A percentile compares a stretch with the other conserved stretches of the same genome.
Conservation (phyloP, 805 yeast species). For the Priceomyces medius region DNA sequence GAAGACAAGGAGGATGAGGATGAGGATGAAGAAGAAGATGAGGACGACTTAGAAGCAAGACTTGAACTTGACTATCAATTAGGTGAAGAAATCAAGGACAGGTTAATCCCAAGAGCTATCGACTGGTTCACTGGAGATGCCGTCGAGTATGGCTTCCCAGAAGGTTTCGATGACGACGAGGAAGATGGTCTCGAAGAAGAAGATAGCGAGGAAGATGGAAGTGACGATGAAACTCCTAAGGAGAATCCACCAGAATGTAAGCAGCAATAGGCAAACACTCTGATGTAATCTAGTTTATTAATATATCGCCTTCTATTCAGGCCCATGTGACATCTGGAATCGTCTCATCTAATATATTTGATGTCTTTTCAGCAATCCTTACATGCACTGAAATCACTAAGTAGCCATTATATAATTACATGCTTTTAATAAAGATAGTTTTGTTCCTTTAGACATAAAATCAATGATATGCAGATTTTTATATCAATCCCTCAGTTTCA, state of each 20-base stretch:
- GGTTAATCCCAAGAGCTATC: slow-evolving; percentile 91
- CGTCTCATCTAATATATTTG: no score
- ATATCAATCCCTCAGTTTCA: no score
- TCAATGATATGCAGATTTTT: no score
- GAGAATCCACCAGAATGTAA: slow-evolving; percentile 77
- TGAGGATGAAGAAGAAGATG: slow-evolving; percentile 51
- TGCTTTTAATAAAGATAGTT: not conserved
- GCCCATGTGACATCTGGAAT: no score
- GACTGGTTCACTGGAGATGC: slow-evolving; percentile 99
- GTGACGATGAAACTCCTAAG: slow-evolving; percentile 51
- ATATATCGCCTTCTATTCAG: no score
- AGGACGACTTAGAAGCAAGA: slow-evolving; percentile 75
- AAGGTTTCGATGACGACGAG: slow-evolving; percentile 58
- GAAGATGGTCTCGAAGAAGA: slow-evolving; percentile 62
- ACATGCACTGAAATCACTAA: no score
- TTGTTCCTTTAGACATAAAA: no score
- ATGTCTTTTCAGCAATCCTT: no score
- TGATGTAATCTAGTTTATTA: no score
- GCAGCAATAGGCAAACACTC: slow-evolving; percentile 51
- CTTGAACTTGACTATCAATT: slow-evolving; percentile 91
- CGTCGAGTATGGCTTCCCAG: slow-evolving; percentile 64
- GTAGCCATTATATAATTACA: not conserved
- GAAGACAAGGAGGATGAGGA: slow-evolving; percentile 53
- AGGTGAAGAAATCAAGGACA: slow-evolving; percentile 95
- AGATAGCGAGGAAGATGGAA: slow-evolving; percentile 56